phyloP scores from a whole-genome alignment of 2,329 filamentous ascomycete genomes.

The Keithomyces neogunnii region DNA sequence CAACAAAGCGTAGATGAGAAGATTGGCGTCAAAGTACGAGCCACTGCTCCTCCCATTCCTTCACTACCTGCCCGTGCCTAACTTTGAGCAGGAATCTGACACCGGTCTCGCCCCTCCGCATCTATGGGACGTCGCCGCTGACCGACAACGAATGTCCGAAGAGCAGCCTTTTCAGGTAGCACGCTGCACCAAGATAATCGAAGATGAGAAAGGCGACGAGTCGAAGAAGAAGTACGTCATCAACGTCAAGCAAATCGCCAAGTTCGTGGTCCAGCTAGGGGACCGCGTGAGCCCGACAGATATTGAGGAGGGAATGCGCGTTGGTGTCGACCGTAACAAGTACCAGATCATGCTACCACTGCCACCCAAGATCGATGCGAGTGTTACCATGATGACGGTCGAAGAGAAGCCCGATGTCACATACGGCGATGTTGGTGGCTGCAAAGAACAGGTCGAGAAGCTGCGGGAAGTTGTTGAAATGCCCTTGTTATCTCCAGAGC shows the following conservation, averaged over 20 bases:
- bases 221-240: constrained; percentile 99
- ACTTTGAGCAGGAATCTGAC: constrained; percentile 73
- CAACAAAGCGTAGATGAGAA: constrained; percentile 98
- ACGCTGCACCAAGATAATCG: constrained; percentile 97
- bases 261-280: constrained; percentile 96
- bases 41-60: neutral
- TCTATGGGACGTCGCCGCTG: constrained; percentile 96
- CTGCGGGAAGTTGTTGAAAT: constrained; percentile 97
- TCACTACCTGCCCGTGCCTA: constrained; percentile 8
- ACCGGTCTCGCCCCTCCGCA: constrained; percentile 96
- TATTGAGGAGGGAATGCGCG: constrained; percentile 98
- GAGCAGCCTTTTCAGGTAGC: constrained; percentile 97
- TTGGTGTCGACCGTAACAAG: constrained; percentile 97
- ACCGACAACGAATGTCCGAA: constrained; percentile 96
- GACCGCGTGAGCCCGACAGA: constrained; percentile 96
- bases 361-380: constrained; percentile 97
- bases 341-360: constrained; percentile 97
- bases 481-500: constrained; percentile 90
- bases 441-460: constrained; percentile 99
- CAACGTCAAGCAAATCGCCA: constrained; percentile 99
- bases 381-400: constrained; percentile 99
- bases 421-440: constrained; percentile 96
- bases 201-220: constrained; percentile 83
- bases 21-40: constrained; percentile 70
- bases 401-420: constrained; percentile 99